These are phyloP conservation scores for Pyrenopolyporus hunteri DNA, from an alignment of 495 filamentous ascomycete species.

Conservation along the genomic window DNA sequence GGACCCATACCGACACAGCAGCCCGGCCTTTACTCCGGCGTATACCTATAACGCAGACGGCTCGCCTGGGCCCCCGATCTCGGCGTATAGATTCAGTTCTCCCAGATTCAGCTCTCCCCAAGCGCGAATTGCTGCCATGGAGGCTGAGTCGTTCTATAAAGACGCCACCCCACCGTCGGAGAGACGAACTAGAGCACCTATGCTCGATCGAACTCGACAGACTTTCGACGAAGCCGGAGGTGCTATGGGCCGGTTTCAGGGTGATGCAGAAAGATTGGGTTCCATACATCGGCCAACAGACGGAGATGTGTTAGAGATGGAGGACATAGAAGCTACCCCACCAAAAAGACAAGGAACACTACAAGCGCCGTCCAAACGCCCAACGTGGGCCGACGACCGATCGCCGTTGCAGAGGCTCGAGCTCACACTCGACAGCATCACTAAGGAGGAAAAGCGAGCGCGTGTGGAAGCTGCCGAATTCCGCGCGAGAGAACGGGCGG, in stretches of 20 bases:
- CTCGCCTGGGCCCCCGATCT: constrained; percentile 29
- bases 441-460: constrained; percentile 87
- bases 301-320: constrained; percentile 15
- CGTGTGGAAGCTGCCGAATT: constrained; percentile 80
- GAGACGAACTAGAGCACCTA: constrained; percentile 38
- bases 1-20: constrained; percentile 53
- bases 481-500: constrained; percentile 59
- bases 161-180: constrained; percentile 42
- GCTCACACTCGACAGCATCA: constrained; percentile 83
- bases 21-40: constrained; percentile 40
- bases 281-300: constrained; percentile 34
- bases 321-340: constrained; percentile 23
- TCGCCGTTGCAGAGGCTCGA: constrained; percentile 94
- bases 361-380: constrained; percentile 40
- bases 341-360: constrained; percentile 37
- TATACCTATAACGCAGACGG: constrained; percentile 42
- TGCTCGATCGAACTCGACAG: constrained; percentile 43
- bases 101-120: constrained; percentile 24
- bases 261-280: constrained; percentile 25
- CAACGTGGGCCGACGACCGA: constrained; percentile 72
- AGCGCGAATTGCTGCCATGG: constrained; percentile 42
- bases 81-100: constrained; percentile 34
- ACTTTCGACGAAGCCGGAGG: constrained; percentile 34
- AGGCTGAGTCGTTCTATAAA: constrained; percentile 48
- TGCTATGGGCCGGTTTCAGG: constrained; percentile 16